Evolutionary conservation across 1,139 yeast species (phyloP), one percentile per base, ranked within the genome.

Genomic region (Pneumocystis wakefieldiae): DNA sequence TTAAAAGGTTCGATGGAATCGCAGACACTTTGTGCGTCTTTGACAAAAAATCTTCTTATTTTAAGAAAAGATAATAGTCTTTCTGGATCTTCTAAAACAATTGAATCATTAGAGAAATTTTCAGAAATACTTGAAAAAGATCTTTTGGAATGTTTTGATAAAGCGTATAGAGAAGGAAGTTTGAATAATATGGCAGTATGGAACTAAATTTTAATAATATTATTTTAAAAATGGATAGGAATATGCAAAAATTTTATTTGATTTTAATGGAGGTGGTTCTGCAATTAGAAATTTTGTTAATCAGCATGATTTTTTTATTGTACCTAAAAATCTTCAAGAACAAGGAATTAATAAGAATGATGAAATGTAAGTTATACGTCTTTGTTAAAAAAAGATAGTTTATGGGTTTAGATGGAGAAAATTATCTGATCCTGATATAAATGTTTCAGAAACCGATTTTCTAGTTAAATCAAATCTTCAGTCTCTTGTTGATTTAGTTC

Each of bases 281-380:
- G 94, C 90, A 14, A 86, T 89, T 15, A 90, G 86, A 71, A 82
- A 87, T 62, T 91, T 88, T 74, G 89, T 90, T 59, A 85, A 84
- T 71, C 90, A 87, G 71, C 90, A 87, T 72, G 87, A 84, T 65
- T 82, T 86, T 66, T 85, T 87, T 71, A 75, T 81, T 63, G 81
- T 82, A 64, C 79, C 78, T 62, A 81, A 80, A 57, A 77, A 77
- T 59, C 70, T 77, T 55, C 72, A 71, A 61, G 77, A 70, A 60
- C 71, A 71, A 4, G 71, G 75, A 10, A 72, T 72, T 24, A 70
- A 74, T 38, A 74, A 73, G 39, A 72, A 74, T 19, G 75, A 74
- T 38, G 71, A 72, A 1, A 73, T 78, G 64, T 62, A 39, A 57
- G 10, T 4, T n/a, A 6, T 48, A 24, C 24, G 2, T 29, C 1